Percentiles rank a stretch among this genome's conserved stretches.
phyloP scores from a whole-genome alignment of 108 stramenopile genomes.

The Cyclostephanos invisitatus region DNA sequence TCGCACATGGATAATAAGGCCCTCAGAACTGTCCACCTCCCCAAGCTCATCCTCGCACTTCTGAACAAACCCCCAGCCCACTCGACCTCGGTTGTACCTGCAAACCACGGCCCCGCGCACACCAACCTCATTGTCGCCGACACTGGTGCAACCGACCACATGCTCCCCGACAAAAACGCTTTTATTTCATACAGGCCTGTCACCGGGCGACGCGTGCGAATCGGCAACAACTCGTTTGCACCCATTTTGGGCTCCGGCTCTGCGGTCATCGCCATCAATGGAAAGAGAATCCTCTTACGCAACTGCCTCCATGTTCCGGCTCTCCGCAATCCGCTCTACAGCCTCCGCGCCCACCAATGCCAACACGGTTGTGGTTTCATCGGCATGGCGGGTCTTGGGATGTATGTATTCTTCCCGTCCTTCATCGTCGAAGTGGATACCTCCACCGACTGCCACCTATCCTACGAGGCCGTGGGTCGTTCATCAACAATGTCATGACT shows the following conservation, averaged over 20 bases:
- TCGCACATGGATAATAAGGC: too few species aligned
- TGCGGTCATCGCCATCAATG: neutral
- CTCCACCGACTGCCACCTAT: neutral
- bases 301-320: constrained; percentile 7
- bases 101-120: too few species aligned
- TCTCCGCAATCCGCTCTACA: constrained; percentile 4
- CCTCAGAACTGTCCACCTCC: too few species aligned
- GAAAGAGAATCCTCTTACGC: neutral
- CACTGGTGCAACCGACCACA: too few species aligned
- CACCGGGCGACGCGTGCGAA: too few species aligned
- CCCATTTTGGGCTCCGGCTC: neutral
- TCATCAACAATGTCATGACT: neutral
- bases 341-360: neutral
- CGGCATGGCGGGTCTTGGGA: neutral
- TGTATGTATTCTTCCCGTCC: neutral
- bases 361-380: neutral
- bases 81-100: too few species aligned
- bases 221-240: too few species aligned
- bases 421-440: constrained; percentile 2
- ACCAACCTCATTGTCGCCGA: constrained; percentile 1
- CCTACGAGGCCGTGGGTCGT: constrained; percentile 4
- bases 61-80: too few species aligned
- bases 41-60: too few species aligned
- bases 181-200: constrained; percentile 18
- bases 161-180: constrained; percentile 12